Conservation (phyloP, 768 basidiomycete genomes). For the Lactarius quietus region DNA sequence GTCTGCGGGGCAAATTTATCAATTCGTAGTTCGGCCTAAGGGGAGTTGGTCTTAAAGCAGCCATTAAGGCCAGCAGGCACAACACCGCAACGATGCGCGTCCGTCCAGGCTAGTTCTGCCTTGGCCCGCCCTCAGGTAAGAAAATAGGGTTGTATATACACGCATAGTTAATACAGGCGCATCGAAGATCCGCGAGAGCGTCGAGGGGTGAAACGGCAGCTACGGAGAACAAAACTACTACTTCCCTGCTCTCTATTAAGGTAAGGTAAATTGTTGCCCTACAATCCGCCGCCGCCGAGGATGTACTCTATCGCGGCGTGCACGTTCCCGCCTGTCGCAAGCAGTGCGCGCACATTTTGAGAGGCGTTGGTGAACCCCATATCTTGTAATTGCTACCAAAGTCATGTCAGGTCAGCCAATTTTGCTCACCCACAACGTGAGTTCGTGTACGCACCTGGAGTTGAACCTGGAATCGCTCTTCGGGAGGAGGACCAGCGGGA, state of each 20-base stretch:
- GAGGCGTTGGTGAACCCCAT: conserved; percentile 92
- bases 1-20: no score
- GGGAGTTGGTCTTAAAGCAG: not conserved
- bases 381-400: conserved; percentile 80
- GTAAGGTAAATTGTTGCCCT: conserved; percentile 11
- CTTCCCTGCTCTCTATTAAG: not conserved
- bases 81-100: not conserved
- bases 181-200: not conserved
- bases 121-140: not conserved
- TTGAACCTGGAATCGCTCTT: conserved; percentile 90
- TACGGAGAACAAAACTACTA: not conserved
- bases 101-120: not conserved
- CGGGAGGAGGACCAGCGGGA: conserved; percentile 70
- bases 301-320: conserved; percentile 93
- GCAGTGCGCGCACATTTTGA: conserved; percentile 86
- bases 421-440: not conserved
- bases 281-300: conserved; percentile 72
- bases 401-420: not conserved
- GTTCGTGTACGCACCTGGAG: conserved; percentile 59
- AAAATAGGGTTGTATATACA: conserved; percentile 13
- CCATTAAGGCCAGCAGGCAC: not conserved
- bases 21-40: no score
- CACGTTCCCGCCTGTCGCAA: conserved; percentile 91
- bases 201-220: not conserved
- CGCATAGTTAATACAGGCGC: conserved; percentile 11